Base-by-base conservation (phyloP, 768 basidiomycete species). In the Agaricus sinodeliciosus region DNA sequence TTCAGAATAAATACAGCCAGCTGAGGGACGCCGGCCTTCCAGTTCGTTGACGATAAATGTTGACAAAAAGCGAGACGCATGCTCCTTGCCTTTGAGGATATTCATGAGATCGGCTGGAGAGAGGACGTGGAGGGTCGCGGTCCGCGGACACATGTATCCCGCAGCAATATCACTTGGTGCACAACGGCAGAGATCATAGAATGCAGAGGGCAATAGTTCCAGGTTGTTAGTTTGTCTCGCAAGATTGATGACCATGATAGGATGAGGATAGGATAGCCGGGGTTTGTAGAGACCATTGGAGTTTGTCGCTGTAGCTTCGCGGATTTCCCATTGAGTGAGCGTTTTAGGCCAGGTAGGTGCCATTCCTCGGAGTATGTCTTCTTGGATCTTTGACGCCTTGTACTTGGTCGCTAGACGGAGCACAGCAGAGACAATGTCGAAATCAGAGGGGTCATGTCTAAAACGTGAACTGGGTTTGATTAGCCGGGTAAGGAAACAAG, bases 181-280 rank as follows among this genome's bases (percentile, higher is more conserved):
- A 59, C 69, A 79, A 37, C 88, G 84, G 18, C 84, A 88, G 39
- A 90, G 76, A 64, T 90, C 88, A 65, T 90, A 90, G 67, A 87
- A 87, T 4, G 87, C 87, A 26, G 87, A 77, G 4, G 87, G 85
- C 3, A 89, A 71, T 31, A 90, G 76, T 58, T 81, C 76, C 0
- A 69, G 70, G 0, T 80, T 73, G 39, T 78, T 67, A 25, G 77
- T 74, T 51, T 78, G 76, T 53, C 80, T 74, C 18, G 84, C 85
- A 3, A 89, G 67, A 44, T 82, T 82, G 59, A 90, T 86, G 51
- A 88, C 70, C 31, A 80, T 66, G 58, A 86, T 82, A 4, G 87
- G 86, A 64, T 88, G 85, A 15, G 86, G 80, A 41, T 82, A 70
- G 13, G 60, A 59, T 19, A 72, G 65, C 11, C 80, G 74, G n/a